Conservation (phyloP, 352 stramenopile genomes). For the Pythium pyrilobum region DNA sequence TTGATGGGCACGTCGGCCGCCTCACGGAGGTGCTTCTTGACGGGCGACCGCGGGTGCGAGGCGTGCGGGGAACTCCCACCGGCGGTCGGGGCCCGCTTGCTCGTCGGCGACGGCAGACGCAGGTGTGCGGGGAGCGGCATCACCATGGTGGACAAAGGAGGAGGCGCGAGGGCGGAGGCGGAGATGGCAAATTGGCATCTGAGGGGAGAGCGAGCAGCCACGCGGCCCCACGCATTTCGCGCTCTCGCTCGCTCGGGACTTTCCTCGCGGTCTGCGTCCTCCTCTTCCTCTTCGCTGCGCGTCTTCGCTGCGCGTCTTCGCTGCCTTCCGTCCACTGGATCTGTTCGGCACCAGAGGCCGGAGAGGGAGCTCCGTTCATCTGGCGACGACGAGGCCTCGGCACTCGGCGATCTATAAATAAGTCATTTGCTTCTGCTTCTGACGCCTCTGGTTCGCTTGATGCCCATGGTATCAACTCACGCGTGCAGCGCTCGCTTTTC, state of each 20-base stretch:
- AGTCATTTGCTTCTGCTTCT: no score
- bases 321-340: background rate
- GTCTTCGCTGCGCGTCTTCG: background rate
- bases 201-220: slow-evolving; percentile 2
- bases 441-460: no score
- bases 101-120: slow-evolving; percentile 6
- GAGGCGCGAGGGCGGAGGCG: background rate
- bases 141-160: slow-evolving; percentile 11
- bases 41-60: slow-evolving; percentile 29
- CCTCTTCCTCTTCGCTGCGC: background rate
- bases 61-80: background rate
- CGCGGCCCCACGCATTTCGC: no score
- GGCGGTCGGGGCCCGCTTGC: background rate
- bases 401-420: no score
- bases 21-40: slow-evolving; percentile 52
- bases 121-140: slow-evolving; percentile 19
- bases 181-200: slow-evolving; percentile 17
- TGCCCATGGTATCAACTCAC: no score
- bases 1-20: background rate
- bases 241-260: no score
- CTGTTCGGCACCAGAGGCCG: slow-evolving; percentile 1
- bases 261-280: no score
- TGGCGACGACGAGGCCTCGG: no score
- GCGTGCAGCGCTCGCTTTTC: no score
- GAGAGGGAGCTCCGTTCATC: background rate